Base-by-base conservation (phyloP, 768 basidiomycete species). In the Boletales sp. region DNA sequence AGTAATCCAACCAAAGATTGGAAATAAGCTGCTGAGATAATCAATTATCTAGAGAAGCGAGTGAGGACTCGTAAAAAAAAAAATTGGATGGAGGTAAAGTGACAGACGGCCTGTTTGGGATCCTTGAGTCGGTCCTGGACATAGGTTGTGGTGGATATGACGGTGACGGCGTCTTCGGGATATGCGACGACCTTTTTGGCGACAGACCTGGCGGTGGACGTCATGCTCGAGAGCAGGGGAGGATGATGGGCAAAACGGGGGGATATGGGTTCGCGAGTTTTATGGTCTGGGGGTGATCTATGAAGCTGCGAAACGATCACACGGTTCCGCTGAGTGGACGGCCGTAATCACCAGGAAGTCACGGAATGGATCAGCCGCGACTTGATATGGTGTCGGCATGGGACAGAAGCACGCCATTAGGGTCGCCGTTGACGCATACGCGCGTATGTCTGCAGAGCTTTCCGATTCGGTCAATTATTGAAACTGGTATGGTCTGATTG, bases 1-100 rank as follows among this genome's bases (percentile, higher is more conserved):
- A 4, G 81, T 76, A 35, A 90, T 85, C 94, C 94, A 97, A 31
- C 79, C 72, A 0, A 91, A 25, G 63, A 96, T 88, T 0, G 94
- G 94, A 68, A 96, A 95, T 13, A 96, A 72, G 55, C 80, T 77
- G 41, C 68, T 57, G 30, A 91, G n/a, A 60, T 96, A 96, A 50
- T 75, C 58, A 43, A 76, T 66, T 35, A 76, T 61, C 89, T 93
- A 56, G n/a, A n/a, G n/a, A n/a, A n/a, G n/a, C n/a, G n/a, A n/a
- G n/a, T n/a, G n/a, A n/a, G n/a, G n/a, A n/a, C n/a, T n/a, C n/a
- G n/a, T n/a, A n/a, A n/a, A n/a, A n/a, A n/a, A n/a, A n/a, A n/a
- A n/a, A n/a, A n/a, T n/a, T n/a, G n/a, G n/a, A n/a, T n/a, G n/a
- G 21, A 21, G 21, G 21, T 21, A 21, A 21, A 21, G 48, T 18